Evolutionary conservation across 2,329 filamentous ascomycete genomes (phyloP).

Genomic region (Exophiala bonariae): DNA sequence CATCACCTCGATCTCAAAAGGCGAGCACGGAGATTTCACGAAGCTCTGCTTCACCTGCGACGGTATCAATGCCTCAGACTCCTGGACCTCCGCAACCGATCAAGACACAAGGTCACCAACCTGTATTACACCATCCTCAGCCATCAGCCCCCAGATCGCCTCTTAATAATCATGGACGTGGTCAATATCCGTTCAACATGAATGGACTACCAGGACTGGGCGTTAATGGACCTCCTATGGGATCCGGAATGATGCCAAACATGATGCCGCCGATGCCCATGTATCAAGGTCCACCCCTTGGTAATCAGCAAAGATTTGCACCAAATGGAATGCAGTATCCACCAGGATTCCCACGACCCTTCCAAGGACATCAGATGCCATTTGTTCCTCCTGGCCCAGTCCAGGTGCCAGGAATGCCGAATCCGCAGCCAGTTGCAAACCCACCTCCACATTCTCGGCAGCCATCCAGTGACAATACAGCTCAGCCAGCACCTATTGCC

Average conservation of each 20-base stretch:
- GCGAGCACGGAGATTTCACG: slow-evolving; percentile 60
- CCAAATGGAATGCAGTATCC: slow-evolving; percentile 55
- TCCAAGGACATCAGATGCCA: slow-evolving; percentile 52
- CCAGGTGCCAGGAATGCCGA: slow-evolving; percentile 32
- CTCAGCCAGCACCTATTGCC: slow-evolving; percentile 70
- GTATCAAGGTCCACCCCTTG: slow-evolving; percentile 50
- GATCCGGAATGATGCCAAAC: slow-evolving; percentile 56
- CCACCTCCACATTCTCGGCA: slow-evolving; percentile 70
- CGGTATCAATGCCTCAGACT: slow-evolving; percentile 64
- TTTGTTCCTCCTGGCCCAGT: slow-evolving; percentile 44
- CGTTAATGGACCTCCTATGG: slow-evolving; percentile 58
- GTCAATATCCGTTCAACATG: slow-evolving; percentile 53
- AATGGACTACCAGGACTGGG: slow-evolving; percentile 55
- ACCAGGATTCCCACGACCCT: slow-evolving; percentile 63
- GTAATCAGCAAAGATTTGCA: slow-evolving; percentile 54
- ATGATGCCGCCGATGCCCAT: slow-evolving; percentile 56
- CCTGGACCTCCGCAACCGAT: slow-evolving; percentile 63
- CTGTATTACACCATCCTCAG: slow-evolving; percentile 57
- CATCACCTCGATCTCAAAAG: slow-evolving; percentile 60
- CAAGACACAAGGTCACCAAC: slow-evolving; percentile 58
- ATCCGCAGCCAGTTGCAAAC: slow-evolving; percentile 37
- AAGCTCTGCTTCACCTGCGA: slow-evolving; percentile 60
- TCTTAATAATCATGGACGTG: slow-evolving; percentile 60
- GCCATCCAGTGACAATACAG: slow-evolving; percentile 66
- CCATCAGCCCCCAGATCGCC: slow-evolving; percentile 66